Conservation (phyloP, 768 basidiomycete genomes). For the Boletus insuetus region DNA sequence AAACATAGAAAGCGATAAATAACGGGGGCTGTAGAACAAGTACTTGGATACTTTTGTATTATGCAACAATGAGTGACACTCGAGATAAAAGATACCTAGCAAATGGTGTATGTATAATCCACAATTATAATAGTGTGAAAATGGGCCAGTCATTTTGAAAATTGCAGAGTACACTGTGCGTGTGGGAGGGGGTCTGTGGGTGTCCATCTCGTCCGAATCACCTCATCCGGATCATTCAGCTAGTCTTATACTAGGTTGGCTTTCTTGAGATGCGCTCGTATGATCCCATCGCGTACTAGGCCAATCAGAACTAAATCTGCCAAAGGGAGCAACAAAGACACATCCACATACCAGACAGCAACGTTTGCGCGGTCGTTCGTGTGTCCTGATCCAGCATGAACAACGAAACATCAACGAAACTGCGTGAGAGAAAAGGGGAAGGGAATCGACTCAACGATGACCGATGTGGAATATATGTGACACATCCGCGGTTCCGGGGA, state of each 20-base stretch:
- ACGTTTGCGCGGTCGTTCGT: no score
- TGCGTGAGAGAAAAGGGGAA: not conserved
- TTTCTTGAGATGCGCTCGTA: conserved; percentile 52
- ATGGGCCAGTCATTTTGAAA: not conserved
- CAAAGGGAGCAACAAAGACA: not conserved
- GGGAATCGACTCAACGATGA: conserved; percentile 31
- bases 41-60: conserved; percentile 17
- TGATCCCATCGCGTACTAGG: conserved; percentile 59
- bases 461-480: conserved; percentile 31
- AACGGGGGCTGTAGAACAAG: conserved; percentile 2
- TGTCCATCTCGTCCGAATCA: not conserved
- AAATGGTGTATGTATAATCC: conserved; percentile 16
- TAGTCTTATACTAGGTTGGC: conserved; percentile 45
- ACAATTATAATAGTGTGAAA: conserved; percentile 12
- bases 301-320: not conserved
- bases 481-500: conserved; percentile 55
- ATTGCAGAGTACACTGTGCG: not conserved
- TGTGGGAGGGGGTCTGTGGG: not conserved
- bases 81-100: conserved; percentile 24
- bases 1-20: not conserved
- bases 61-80: conserved; percentile 5
- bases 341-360: no score
- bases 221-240: not conserved
- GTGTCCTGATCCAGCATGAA: no score
- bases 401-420: no score